A percentile compares a stretch with the other conserved stretches of the same genome.
Evolutionary conservation across 202 grass and related monocot species (phyloP).

Genomic region (Schoenoplectus triqueter): DNA sequence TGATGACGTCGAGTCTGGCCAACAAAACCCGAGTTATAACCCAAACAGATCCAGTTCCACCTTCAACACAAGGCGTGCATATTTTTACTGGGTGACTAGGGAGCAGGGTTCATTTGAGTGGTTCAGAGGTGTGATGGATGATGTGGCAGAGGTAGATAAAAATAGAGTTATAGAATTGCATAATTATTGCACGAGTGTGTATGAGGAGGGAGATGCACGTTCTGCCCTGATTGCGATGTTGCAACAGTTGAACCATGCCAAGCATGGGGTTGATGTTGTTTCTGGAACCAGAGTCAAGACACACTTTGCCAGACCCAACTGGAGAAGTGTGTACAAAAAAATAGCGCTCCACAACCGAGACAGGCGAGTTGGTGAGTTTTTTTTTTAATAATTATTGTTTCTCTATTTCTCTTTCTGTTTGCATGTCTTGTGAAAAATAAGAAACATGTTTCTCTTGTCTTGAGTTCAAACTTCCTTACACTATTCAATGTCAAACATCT

Average conservation of each 20-base stretch:
- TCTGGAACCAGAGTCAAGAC: conserved; percentile 90
- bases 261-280: conserved; percentile 76
- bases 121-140: conserved; percentile 94
- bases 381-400: background rate
- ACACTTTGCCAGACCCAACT: conserved; percentile 92
- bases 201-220: conserved; percentile 83
- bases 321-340: conserved; percentile 91
- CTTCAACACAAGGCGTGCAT: conserved; percentile 74
- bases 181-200: conserved; percentile 96
- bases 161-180: conserved; percentile 91
- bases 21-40: conserved; percentile 12
- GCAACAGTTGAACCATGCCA: conserved; percentile 83
- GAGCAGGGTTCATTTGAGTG: conserved; percentile 94
- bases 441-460: background rate
- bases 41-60: conserved; percentile 27
- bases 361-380: conserved; percentile 66
- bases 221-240: conserved; percentile 89
- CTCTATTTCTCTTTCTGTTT: background rate
- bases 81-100: conserved; percentile 95
- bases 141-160: conserved; percentile 84
- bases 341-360: conserved; percentile 93
- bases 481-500: conserved; percentile 17
- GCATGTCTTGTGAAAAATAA: conserved; percentile 26
- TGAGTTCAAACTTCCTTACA: conserved; percentile 22
- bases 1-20: conserved; percentile 48